Evolutionary conservation across 208 protist species (phyloP).

Genomic region (Acanthamoeba sp.): DNA sequence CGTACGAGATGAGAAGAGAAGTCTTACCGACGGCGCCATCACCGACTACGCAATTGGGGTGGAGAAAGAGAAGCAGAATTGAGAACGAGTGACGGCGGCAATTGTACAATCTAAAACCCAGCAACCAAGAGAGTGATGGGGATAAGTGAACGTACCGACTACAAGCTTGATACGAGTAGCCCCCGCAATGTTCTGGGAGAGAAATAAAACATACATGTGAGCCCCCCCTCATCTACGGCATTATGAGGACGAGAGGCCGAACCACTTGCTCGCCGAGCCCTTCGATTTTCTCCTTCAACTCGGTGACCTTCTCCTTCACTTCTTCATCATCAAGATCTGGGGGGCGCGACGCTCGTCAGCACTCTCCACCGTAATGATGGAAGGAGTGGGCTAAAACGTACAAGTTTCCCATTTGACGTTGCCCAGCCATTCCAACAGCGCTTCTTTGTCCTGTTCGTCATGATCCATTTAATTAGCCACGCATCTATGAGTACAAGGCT

Average conservation of each 20-base stretch:
- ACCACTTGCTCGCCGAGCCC: constrained; percentile 66
- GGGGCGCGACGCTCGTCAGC: not conserved
- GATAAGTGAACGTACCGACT: constrained; percentile 40
- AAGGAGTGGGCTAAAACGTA: not conserved
- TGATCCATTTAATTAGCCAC: too few relatives aligned
- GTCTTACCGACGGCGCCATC: constrained; percentile 75
- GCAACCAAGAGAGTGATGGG: too few relatives aligned
- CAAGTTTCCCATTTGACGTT: constrained; percentile 66
- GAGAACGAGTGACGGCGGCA: not conserved
- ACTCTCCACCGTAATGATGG: not conserved
- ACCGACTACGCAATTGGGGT: constrained; percentile 6
- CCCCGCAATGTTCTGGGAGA: constrained; percentile 70
- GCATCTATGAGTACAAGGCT: not conserved
- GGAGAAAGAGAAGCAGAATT: not conserved
- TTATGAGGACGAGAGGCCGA: not conserved
- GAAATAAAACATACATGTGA: too few relatives aligned
- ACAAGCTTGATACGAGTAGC: constrained; percentile 83
- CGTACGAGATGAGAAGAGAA: constrained; percentile 83
- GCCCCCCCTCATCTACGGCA: too few relatives aligned
- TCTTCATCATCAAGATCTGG: constrained; percentile 66
- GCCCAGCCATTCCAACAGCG: constrained; percentile 53
- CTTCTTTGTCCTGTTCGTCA: constrained; percentile 46
- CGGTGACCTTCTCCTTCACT: constrained; percentile 23
- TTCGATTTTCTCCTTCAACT: constrained; percentile 47
- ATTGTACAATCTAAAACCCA: not conserved